Conservation (phyloP, 2,329 filamentous ascomycete genomes). For the Fusarium neocosmosporiellum region DNA sequence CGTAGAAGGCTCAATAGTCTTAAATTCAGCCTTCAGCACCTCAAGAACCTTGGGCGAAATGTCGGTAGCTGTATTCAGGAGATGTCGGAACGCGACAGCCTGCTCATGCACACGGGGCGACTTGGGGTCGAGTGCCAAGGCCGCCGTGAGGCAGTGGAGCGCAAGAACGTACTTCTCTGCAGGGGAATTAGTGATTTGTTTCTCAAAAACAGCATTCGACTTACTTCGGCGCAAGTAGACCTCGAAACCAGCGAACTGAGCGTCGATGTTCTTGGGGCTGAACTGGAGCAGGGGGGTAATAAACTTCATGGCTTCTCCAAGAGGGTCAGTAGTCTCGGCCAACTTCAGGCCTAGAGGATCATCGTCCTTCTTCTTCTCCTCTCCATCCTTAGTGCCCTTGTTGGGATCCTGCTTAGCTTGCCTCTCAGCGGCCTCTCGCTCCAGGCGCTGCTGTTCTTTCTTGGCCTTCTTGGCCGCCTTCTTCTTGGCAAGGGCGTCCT, state of each 20-base stretch:
- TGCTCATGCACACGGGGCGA: conserved; percentile 83
- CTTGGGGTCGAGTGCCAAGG: conserved; percentile 74
- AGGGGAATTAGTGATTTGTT: neutral
- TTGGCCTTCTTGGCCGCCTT: conserved; percentile 92
- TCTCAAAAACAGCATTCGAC: conserved; percentile 44
- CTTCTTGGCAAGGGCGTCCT: conserved; percentile 78
- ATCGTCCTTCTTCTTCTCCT: conserved; percentile 86
- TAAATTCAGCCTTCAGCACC: conserved; percentile 76
- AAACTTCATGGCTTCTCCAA: conserved; percentile 90
- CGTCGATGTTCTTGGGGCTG: conserved; percentile 82
- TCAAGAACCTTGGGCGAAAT: conserved; percentile 74
- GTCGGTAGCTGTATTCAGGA: conserved; percentile 66
- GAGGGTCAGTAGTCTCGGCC: conserved; percentile 81
- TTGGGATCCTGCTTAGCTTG: conserved; percentile 86
- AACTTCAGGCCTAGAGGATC: conserved; percentile 88
- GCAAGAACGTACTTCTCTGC: conserved; percentile 89
- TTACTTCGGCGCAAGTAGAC: conserved; percentile 86
- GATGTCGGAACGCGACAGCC: conserved; percentile 74
- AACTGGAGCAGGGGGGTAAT: conserved; percentile 83
- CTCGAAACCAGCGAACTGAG: conserved; percentile 89
- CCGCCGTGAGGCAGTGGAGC: conserved; percentile 83
- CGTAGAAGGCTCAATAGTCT: conserved; percentile 65
- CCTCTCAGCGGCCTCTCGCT: conserved; percentile 83
- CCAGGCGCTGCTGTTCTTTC: conserved; percentile 73
- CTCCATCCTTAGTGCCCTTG: conserved; percentile 72